phyloP scores from a whole-genome alignment of 83 land plant genomes.

The Picea abies region DNA sequence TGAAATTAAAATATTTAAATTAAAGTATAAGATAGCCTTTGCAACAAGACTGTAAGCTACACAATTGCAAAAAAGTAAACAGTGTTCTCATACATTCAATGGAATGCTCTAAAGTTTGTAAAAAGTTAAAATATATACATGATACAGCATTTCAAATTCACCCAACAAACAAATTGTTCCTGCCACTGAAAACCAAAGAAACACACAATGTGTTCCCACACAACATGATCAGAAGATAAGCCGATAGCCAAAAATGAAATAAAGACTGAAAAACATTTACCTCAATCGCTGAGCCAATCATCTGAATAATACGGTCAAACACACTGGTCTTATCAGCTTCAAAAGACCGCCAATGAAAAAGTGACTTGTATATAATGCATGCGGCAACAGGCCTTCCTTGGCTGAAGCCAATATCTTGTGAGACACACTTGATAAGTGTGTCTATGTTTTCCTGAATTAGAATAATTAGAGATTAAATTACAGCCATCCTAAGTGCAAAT shows the following conservation, averaged over 20 bases:
- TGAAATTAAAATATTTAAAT: too few relatives aligned
- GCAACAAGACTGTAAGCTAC: too few relatives aligned
- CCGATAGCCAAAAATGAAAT: background rate
- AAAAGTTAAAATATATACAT: too few relatives aligned
- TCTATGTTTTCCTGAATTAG: conserved; percentile 83
- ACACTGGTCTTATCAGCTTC: conserved; percentile 97
- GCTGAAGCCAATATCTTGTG: conserved; percentile 85
- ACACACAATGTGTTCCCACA: background rate
- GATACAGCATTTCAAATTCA: too few relatives aligned
- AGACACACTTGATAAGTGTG: conserved; percentile 79
- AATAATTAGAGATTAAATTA: conserved; percentile 11
- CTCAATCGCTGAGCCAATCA: conserved; percentile 97
- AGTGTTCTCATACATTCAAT: too few relatives aligned
- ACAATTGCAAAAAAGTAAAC: too few relatives aligned
- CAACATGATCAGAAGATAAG: background rate
- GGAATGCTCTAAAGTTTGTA: too few relatives aligned
- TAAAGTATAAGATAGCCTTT: too few relatives aligned
- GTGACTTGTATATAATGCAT: conserved; percentile 86
- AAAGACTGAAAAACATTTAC: conserved; percentile 28
- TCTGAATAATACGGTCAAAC: conserved; percentile 94
- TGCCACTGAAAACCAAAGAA: too few relatives aligned
- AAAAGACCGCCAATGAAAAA: conserved; percentile 98
- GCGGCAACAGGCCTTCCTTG: conserved; percentile 94
- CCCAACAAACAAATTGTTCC: too few relatives aligned
- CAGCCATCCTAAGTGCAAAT: background rate